Conservation (phyloP, 2,329 filamentous ascomycete genomes). For the Microdochium trichocladiopsis region DNA sequence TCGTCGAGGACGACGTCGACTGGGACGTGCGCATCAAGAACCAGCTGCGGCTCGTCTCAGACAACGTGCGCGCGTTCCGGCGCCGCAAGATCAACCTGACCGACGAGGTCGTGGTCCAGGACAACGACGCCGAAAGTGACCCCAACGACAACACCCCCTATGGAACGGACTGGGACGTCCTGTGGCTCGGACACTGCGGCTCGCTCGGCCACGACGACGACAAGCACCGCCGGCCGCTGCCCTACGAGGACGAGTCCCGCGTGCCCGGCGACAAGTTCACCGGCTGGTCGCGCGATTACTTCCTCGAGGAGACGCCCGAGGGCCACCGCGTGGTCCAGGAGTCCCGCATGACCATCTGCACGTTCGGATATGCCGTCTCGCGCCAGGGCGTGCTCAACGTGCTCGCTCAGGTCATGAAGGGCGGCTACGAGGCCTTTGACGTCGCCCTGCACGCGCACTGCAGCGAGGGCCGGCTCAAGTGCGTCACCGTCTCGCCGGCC, state of each 20-base stretch:
- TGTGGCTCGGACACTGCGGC: conserved; percentile 29
- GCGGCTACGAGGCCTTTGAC: conserved; percentile 2
- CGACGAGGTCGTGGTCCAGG: background rate
- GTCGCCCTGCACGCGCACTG: background rate
- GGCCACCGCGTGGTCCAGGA: conserved; percentile 16
- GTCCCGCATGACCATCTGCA: conserved; percentile 17
- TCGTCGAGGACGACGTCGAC: conserved; percentile 28
- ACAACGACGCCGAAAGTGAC: background rate
- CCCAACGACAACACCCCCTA: conserved; percentile 14
- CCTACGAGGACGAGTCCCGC: conserved; percentile 12
- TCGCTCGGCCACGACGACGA: conserved; percentile 10
- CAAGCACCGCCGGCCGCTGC: conserved; percentile 4
- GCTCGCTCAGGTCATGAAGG: conserved; percentile 16
- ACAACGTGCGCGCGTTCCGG: conserved; percentile 18
- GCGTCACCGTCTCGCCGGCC: background rate
- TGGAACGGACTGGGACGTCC: conserved; percentile 24
- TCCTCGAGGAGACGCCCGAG: conserved; percentile 4
- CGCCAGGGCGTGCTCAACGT: conserved; percentile 22
- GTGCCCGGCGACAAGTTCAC: conserved; percentile 11
- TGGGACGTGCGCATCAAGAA: conserved; percentile 25
- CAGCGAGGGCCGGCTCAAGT: background rate
- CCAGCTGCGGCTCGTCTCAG: conserved; percentile 19
- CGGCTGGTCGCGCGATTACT: conserved; percentile 11
- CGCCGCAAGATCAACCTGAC: background rate
- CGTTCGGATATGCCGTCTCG: conserved; percentile 20